These are phyloP conservation scores for Hypseocharis bilobata DNA, from an alignment of 441 rosid species.

Conservation along the genomic window DNA sequence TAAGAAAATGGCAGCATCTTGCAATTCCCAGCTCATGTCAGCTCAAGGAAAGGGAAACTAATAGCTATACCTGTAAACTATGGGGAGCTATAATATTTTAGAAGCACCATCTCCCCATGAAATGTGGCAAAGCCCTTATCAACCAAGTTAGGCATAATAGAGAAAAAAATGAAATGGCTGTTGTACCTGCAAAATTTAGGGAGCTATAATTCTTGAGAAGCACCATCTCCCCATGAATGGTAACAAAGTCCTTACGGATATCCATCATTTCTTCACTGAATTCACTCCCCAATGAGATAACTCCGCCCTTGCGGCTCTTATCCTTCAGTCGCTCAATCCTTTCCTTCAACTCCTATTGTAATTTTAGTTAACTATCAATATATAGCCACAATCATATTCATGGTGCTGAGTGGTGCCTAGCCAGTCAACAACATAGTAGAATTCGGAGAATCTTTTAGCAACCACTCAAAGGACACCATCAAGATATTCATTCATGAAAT, in stretches of 20 bases:
- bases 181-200: conserved; percentile 71
- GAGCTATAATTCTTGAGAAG: conserved; percentile 91
- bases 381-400: background rate
- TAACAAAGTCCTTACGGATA: conserved; percentile 76
- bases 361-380: background rate
- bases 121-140: conserved; percentile 9
- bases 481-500: no score
- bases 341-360: conserved; percentile 66
- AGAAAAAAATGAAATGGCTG: background rate
- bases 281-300: conserved; percentile 52
- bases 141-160: conserved; percentile 6
- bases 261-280: conserved; percentile 91
- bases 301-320: conserved; percentile 42
- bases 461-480: background rate
- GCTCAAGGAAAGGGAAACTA: background rate
- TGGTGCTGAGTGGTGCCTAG: background rate
- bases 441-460: background rate
- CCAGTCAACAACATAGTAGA: background rate
- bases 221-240: conserved; percentile 93
- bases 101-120: conserved; percentile 13
- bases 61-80: conserved; percentile 1
- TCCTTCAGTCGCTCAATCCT: conserved; percentile 60
- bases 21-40: background rate
- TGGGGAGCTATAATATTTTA: conserved; percentile 10
- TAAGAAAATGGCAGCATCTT: conserved; percentile 17